Base-by-base conservation (phyloP, 2,329 filamentous ascomycete genomes). In the Colletotrichum sp. region DNA sequence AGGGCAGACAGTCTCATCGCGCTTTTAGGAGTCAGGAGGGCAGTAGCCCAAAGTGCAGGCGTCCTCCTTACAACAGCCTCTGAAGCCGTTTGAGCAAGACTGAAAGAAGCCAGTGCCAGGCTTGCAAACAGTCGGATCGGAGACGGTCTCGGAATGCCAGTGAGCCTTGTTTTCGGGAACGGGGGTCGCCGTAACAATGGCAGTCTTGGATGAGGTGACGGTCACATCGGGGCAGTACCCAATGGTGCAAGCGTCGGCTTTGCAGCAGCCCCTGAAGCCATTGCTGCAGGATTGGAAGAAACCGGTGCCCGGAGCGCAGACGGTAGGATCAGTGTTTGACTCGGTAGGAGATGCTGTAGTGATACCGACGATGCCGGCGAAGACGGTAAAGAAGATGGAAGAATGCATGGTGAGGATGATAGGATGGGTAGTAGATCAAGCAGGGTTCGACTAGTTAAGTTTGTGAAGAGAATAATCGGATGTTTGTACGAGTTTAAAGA, bases 181-280 rank as follows among this genome's bases (percentile, higher is more conserved):
- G 55, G 55, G 5, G 27, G 55, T 59, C 22, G 15, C 55, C 55
- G 55, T 59, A 11, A 59, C 25, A 59, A 19, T 29, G 1, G 55
- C 15, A 5, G 59, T 34, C 25, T 62, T 32, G 29, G 27, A 27
- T 30, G 27, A n/a, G 11, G 16, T 62, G 59, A 19, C 59, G 27
- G 19, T 32, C 16, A 25, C 59, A 22, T 62, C 29, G 19, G 65
- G 49, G 27, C 71, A 74, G 59, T 65, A 65, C 6, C 67, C 59
- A 12, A 57, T 25, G 32, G 62, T 30, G 67, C 72, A 75, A 15
- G 72, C 72, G 15, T 77, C 75, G 8, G 34, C 29, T 36, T 57
- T 75, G 67, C 72, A 77, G 68, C 75, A 77, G 8, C 75, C 75
- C 5, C 57, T 25, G 75, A 77, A 77, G 63, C 75, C 75, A 34